Conservation (phyloP, 2,329 filamentous ascomycete genomes). For the Juglanconis oblonga region DNA sequence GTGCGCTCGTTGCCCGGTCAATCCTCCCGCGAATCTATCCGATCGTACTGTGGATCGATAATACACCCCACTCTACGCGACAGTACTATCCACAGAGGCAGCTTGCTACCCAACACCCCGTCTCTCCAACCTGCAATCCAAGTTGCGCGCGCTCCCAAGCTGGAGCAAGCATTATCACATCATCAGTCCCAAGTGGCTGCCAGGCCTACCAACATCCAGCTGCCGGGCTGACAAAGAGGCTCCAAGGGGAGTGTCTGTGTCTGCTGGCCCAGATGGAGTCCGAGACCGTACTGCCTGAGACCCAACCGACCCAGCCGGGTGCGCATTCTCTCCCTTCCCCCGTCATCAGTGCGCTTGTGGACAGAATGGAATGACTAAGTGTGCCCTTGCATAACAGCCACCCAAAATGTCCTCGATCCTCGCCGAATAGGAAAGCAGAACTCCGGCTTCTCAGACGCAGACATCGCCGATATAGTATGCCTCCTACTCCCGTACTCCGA, state of each 20-base stretch:
- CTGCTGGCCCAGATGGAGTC: slow-evolving; percentile 17
- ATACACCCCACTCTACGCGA: not conserved
- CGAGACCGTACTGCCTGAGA: slow-evolving; percentile 5
- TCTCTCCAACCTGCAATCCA: not conserved
- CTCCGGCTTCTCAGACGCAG: slow-evolving; percentile 77
- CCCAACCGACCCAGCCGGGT: slow-evolving; percentile 19
- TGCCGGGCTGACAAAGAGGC: slow-evolving; percentile 9
- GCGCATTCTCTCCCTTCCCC: slow-evolving; percentile 7
- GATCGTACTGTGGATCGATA: not conserved
- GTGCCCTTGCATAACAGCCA: slow-evolving; percentile 46
- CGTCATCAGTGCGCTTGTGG: not conserved
- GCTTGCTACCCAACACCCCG: not conserved
- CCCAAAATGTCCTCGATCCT: slow-evolving; percentile 78
- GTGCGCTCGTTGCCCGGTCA: slow-evolving; percentile 4
- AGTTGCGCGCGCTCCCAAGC: not conserved
- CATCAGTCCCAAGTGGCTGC: slow-evolving; percentile 2
- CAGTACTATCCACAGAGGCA: not conserved
- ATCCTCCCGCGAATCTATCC: not conserved
- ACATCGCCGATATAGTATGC: slow-evolving; percentile 85
- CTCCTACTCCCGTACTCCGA: slow-evolving; percentile 78
- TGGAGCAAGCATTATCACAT: not conserved
- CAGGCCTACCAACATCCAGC: slow-evolving; percentile 1
- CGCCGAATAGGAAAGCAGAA: slow-evolving; percentile 75
- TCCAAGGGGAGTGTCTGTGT: slow-evolving; percentile 1
- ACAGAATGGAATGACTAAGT: slow-evolving; percentile 1